Conservation (phyloP, 306 rosid genomes). For the Lablab purpureus region DNA sequence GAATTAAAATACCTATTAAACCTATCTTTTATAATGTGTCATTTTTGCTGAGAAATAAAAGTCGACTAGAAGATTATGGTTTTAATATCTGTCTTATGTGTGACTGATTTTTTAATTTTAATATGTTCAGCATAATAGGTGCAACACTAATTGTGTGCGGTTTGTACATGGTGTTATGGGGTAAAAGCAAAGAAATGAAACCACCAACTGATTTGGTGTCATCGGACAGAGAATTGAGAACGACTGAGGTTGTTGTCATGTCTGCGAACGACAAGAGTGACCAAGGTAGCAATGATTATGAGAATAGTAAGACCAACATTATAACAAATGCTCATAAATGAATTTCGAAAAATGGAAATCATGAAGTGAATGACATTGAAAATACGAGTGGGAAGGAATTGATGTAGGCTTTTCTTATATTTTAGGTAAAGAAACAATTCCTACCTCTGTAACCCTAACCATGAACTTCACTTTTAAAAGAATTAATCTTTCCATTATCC, state of each 20-base stretch:
- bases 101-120: no score
- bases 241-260: not conserved
- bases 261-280: not conserved
- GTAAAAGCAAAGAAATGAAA: slow-evolving; percentile 12
- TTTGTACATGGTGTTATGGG: slow-evolving; percentile 5
- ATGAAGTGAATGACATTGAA: not conserved
- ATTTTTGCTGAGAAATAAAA: no score
- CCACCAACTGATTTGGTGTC: not conserved
- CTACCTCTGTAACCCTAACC: no score
- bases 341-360: not conserved
- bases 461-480: no score
- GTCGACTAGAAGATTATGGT: no score
- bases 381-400: not conserved
- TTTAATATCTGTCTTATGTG: no score
- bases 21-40: no score
- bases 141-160: not conserved
- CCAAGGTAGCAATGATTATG: no score
- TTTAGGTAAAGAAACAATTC: no score
- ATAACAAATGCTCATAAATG: not conserved
- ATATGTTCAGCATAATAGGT: not conserved
- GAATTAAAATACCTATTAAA: no score
- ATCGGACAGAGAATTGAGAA: not conserved
- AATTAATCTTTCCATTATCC: no score
- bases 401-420: no score
- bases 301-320: not conserved